Evolutionary conservation across 768 basidiomycete genomes (phyloP).

Genomic region (Xanthoconium purpureum): DNA sequence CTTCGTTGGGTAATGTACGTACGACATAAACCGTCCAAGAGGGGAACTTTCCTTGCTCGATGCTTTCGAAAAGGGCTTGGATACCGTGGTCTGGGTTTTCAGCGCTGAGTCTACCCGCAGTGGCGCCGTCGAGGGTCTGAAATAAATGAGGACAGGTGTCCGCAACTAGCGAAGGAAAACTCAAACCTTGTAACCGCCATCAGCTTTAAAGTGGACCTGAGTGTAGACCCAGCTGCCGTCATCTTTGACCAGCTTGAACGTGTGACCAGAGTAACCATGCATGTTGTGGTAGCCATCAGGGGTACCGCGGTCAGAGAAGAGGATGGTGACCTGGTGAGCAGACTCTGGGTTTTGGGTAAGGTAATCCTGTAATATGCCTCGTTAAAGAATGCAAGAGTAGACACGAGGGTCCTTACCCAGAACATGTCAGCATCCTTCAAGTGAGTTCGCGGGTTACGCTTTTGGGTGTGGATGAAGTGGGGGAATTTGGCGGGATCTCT

Average conservation of each 20-base stretch:
- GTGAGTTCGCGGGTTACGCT: slow-evolving; percentile 89
- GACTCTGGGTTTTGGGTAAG: slow-evolving; percentile 86
- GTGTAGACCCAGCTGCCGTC: slow-evolving; percentile 84
- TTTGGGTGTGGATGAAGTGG: slow-evolving; percentile 93
- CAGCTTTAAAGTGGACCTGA: slow-evolving; percentile 78
- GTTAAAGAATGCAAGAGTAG: not conserved
- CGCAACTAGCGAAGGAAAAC: not conserved
- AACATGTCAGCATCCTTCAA: slow-evolving; percentile 84
- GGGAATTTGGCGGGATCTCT: slow-evolving; percentile 86
- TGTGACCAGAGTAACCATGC: slow-evolving; percentile 95
- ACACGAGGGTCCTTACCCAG: slow-evolving; percentile 49
- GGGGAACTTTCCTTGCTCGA: slow-evolving; percentile 78
- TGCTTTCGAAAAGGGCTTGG: slow-evolving; percentile 73
- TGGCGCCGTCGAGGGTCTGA: slow-evolving; percentile 67
- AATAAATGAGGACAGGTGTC: slow-evolving; percentile 2
- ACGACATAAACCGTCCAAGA: slow-evolving; percentile 87
- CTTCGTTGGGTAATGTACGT: slow-evolving; percentile 25
- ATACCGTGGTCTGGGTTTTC: slow-evolving; percentile 85
- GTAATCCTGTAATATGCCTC: slow-evolving; percentile 61
- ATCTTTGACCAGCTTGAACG: slow-evolving; percentile 82
- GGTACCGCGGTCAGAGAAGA: slow-evolving; percentile 93
- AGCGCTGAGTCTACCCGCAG: slow-evolving; percentile 64
- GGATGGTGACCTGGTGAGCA: slow-evolving; percentile 84
- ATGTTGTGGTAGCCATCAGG: slow-evolving; percentile 83
- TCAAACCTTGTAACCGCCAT: slow-evolving; percentile 76